Conservation (phyloP, 2,329 filamentous ascomycete species). For the Aspergillus spinulosporus region DNA sequence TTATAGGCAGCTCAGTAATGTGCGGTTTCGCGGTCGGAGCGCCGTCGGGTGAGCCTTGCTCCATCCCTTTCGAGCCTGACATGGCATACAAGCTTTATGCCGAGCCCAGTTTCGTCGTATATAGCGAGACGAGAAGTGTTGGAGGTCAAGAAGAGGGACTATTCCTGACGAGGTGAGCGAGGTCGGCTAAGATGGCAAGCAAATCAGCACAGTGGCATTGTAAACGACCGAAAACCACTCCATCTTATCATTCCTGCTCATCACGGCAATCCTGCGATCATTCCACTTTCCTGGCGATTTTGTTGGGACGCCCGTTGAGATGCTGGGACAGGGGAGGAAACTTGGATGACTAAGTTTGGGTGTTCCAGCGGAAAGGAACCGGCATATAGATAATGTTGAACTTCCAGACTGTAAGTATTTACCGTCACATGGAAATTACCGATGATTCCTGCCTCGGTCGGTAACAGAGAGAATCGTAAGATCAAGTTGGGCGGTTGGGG, state of each 20-base stretch:
- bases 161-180: too few species aligned
- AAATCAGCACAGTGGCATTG: background rate
- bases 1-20: conserved; percentile 77
- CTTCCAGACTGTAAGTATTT: background rate
- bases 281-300: background rate
- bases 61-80: background rate
- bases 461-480: background rate
- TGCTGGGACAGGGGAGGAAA: background rate
- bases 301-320: conserved; percentile 6
- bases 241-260: background rate
- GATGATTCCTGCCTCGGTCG: background rate
- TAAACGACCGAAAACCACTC: background rate
- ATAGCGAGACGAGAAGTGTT: background rate
- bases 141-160: too few species aligned
- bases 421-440: background rate
- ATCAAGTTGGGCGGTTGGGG: background rate
- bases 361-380: background rate
- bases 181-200: background rate
- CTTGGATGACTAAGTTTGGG: conserved; percentile 2
- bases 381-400: background rate
- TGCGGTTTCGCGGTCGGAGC: conserved; percentile 63
- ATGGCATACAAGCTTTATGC: background rate
- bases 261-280: background rate
- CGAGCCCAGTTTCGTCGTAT: background rate
- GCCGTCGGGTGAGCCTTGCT: background rate